These are phyloP conservation scores for Astrocystis sublimbata DNA, from an alignment of 495 filamentous ascomycete species.

Conservation along the genomic window DNA sequence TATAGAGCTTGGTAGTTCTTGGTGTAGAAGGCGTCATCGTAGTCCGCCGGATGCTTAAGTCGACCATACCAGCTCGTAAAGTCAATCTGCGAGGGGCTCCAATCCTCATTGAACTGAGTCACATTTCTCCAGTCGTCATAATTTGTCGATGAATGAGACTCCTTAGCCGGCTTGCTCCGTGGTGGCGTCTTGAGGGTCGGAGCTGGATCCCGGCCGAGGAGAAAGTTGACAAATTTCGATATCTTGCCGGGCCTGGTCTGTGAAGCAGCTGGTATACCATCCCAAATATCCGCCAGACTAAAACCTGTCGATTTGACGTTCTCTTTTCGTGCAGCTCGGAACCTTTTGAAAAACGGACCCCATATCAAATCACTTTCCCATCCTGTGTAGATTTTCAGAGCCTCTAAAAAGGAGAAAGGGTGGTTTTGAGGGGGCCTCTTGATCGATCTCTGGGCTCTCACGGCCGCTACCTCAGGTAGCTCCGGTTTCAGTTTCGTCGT, in stretches of 20 bases:
- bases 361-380: constrained; percentile 24
- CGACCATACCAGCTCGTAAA: constrained; percentile 17
- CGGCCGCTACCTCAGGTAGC: constrained; percentile 1
- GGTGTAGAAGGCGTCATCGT: constrained; percentile 26
- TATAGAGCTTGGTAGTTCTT: constrained; percentile 23
- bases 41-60: constrained; percentile 23
- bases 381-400: background rate
- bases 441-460: background rate
- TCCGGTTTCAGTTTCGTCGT: background rate
- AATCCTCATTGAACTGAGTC: background rate
- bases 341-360: constrained; percentile 20
- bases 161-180: background rate
- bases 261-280: constrained; percentile 18
- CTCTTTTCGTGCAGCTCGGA: constrained; percentile 20
- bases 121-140: background rate
- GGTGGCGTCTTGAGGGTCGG: background rate
- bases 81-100: constrained; percentile 29
- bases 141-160: background rate
- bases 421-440: background rate
- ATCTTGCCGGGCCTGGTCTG: constrained; percentile 9
- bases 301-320: constrained; percentile 1
- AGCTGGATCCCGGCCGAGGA: background rate
- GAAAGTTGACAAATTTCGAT: background rate
- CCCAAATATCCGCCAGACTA: constrained; percentile 17
- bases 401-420: constrained; percentile 16